Conservation (phyloP, 805 yeast species). For the Gaillardinia entomophila region DNA sequence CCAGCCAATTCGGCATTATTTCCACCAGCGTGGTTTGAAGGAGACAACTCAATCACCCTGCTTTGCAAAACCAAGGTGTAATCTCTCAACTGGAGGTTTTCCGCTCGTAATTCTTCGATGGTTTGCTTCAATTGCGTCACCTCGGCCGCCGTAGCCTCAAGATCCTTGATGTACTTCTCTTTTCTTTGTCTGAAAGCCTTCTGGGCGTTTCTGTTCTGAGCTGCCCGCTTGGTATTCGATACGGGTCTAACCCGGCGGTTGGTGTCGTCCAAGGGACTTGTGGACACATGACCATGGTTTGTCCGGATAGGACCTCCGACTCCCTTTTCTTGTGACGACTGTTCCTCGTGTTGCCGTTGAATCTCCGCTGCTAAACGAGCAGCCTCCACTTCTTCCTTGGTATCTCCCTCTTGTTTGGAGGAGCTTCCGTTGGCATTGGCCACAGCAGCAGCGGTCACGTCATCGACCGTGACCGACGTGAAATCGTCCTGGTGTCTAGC, state of each 20-base stretch:
- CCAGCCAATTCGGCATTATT: constrained; percentile 22
- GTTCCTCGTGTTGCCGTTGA: not conserved
- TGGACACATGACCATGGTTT: no score
- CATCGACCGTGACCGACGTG: constrained; percentile 11
- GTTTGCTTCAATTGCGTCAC: constrained; percentile 58
- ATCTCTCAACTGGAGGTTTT: constrained; percentile 67
- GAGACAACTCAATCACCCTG: constrained; percentile 48
- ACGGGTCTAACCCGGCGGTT: constrained; percentile 32
- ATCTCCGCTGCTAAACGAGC: not conserved
- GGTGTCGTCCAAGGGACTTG: no score
- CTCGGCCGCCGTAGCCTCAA: constrained; percentile 65
- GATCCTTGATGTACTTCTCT: constrained; percentile 73
- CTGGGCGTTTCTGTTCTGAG: constrained; percentile 89
- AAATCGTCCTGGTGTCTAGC: constrained; percentile 19
- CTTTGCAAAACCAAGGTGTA: constrained; percentile 67
- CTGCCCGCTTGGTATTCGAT: constrained; percentile 75
- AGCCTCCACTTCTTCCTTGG: not conserved
- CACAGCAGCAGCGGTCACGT: constrained; percentile 20
- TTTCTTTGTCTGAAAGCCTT: constrained; percentile 84
- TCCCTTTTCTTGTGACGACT: not conserved
- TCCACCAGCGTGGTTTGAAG: constrained; percentile 7
- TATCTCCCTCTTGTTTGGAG: not conserved
- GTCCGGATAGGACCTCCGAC: not conserved
- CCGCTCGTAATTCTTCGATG: constrained; percentile 61
- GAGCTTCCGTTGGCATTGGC: constrained; percentile 10